Base-by-base conservation (phyloP, 169 alveolate species). In the Eimeria sp. region DNA sequence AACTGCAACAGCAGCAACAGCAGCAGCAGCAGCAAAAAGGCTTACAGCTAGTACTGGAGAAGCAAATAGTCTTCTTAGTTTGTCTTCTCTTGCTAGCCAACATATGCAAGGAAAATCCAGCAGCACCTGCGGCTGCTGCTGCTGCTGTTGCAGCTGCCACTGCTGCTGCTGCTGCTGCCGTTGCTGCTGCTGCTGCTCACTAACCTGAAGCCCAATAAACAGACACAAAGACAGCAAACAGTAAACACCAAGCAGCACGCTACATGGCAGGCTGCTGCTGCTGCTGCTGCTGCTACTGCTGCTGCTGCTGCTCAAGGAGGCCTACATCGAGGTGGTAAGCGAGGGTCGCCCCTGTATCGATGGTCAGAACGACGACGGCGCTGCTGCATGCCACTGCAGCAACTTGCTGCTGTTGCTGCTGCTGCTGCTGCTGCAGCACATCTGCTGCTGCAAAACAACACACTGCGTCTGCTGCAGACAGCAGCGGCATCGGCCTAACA, bases 351-450 rank as follows among this genome's bases (percentile, higher is more conserved):
- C 89, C 49, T 43, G 65, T 78, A 27, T 40, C 89, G 43, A 78
- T 45, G 6, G 89, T 78, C 65, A 78, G 49, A 40, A 78, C 89
- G 49, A 78, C 65, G 27, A 78, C 89, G 49, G 65, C 89, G 89
- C 22, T 78, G 89, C 89, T 78, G 89, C 89, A 78, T 27, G 89
- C 89, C 65, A 78, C 89, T 45, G 67, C 89, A 78, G 65, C 89
- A 47, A 78, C 63, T 22, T 45, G 67, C 89, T 13, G 89, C 89
- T 78, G 67, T 30, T 45, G 89, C 89, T 47, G 89, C 89, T 78
- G 89, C 89, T 40, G 89, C 89, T 40, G 58, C 65, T 78, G 88
- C 47, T 73, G 84, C 84, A 78, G 49, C 11, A 16, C 30, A 18
- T 78, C 65, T 16, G 57, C 34, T 47, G 89, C 89, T 78, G 89